Percentiles rank a stretch among this genome's conserved stretches.
Conservation (phyloP, 2,329 filamentous ascomycete genomes). For the Penicillium sp. region DNA sequence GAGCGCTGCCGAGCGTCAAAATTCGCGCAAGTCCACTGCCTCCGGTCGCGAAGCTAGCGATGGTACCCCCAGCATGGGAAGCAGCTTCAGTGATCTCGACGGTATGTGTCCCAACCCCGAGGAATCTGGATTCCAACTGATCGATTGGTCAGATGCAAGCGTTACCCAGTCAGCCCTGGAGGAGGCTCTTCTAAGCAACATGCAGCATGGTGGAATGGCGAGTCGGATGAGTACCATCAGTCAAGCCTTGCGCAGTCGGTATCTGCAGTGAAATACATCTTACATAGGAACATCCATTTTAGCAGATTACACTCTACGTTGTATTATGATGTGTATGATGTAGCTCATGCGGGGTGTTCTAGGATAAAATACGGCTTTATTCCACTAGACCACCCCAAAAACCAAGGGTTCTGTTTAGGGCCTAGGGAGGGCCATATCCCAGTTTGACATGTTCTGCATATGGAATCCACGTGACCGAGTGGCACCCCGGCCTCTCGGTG, state of each 20-base stretch:
- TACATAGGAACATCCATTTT: background rate
- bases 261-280: constrained; percentile 36
- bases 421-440: too few relatives aligned
- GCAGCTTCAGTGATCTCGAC: constrained; percentile 64
- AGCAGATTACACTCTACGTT: background rate
- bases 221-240: constrained; percentile 53
- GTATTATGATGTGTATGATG: background rate
- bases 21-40: constrained; percentile 42
- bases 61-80: constrained; percentile 61
- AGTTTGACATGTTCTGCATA: too few relatives aligned
- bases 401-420: too few relatives aligned
- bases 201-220: constrained; percentile 54
- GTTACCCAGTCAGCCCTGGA: constrained; percentile 64
- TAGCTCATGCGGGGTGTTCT: background rate
- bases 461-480: constrained; percentile 7
- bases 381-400: too few relatives aligned
- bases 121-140: background rate
- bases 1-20: constrained; percentile 50
- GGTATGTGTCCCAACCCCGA: constrained; percentile 37
- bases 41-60: constrained; percentile 49
- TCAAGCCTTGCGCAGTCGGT: constrained; percentile 54
- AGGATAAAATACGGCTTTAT: too few relatives aligned
- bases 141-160: constrained; percentile 51
- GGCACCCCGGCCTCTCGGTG: background rate
- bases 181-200: constrained; percentile 61